These are phyloP conservation scores for Penicillium arizonense DNA, from an alignment of 495 filamentous ascomycete species.

Conservation along the genomic window DNA sequence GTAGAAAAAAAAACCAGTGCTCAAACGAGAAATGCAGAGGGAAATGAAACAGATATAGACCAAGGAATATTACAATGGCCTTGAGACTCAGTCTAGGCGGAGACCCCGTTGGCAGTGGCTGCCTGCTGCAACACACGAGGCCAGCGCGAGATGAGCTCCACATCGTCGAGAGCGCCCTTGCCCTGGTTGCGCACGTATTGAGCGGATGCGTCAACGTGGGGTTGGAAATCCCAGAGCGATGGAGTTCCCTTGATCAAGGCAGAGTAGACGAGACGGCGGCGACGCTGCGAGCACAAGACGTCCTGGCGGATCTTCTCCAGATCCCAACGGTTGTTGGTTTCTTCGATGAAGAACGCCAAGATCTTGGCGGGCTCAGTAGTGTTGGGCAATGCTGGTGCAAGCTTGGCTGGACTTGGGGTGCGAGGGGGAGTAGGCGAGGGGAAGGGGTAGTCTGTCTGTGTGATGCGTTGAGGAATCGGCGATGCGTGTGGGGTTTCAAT, in stretches of 20 bases:
- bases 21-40: constrained; percentile 5
- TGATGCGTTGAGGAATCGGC: constrained; percentile 29
- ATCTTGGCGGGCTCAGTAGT: constrained; percentile 44
- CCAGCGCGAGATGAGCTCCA: constrained; percentile 48
- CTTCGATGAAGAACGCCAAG: constrained; percentile 59
- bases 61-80: background rate
- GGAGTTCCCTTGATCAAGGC: constrained; percentile 70
- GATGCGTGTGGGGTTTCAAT: constrained; percentile 34
- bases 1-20: constrained; percentile 1
- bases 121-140: constrained; percentile 42
- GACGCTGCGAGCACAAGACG: constrained; percentile 69
- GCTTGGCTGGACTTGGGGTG: constrained; percentile 38
- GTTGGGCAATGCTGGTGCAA: constrained; percentile 29
- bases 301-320: constrained; percentile 66
- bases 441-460: constrained; percentile 34
- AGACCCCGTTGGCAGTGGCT: constrained; percentile 28
- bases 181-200: constrained; percentile 60
- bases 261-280: constrained; percentile 67
- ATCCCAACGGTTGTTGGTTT: constrained; percentile 70
- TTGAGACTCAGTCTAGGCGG: background rate
- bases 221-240: constrained; percentile 76
- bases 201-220: constrained; percentile 64
- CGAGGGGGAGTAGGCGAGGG: constrained; percentile 35
- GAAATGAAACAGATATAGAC: background rate
- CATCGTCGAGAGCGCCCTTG: constrained; percentile 45